Evolutionary conservation across 768 basidiomycete genomes (phyloP).

Genomic region (Trametes punicea): DNA sequence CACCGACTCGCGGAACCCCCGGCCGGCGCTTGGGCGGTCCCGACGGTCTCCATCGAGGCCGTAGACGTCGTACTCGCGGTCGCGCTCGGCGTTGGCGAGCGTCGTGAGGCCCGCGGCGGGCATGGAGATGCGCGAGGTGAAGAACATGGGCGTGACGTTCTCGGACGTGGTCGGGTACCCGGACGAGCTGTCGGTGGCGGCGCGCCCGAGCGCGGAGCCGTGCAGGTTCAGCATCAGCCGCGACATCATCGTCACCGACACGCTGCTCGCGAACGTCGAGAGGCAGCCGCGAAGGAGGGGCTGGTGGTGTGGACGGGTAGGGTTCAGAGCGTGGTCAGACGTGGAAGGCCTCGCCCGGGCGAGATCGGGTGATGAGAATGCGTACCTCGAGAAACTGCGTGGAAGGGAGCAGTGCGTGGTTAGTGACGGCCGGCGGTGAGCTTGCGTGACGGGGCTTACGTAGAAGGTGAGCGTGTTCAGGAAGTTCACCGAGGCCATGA

Average conservation of each 20-base stretch:
- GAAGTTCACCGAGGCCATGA: conserved; percentile 50
- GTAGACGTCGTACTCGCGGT: not conserved
- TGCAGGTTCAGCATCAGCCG: conserved; percentile 57
- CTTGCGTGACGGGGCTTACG: conserved; percentile 21
- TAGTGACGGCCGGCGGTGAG: not conserved
- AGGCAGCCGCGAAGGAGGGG: conserved; percentile 44
- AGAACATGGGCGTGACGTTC: conserved; percentile 19
- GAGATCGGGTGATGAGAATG: conserved; percentile 27
- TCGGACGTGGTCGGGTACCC: conserved; percentile 11
- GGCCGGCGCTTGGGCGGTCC: not conserved
- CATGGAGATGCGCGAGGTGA: conserved; percentile 23
- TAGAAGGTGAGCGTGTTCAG: conserved; percentile 46
- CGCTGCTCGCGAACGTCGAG: conserved; percentile 50
- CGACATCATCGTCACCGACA: conserved; percentile 51
- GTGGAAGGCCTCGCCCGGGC: not conserved
- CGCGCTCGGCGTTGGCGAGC: not conserved
- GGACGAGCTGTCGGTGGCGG: not conserved
- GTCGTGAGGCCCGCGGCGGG: not conserved
- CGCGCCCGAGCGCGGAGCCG: conserved; percentile 30
- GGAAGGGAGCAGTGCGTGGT: not conserved
- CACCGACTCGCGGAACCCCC: conserved; percentile 3
- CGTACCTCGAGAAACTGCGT: conserved; percentile 25
- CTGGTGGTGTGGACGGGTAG: conserved; percentile 26
- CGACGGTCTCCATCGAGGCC: not conserved
- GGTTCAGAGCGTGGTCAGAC: not conserved